phyloP scores from a whole-genome alignment of 306 rosid genomes.

The Cajanus cajan region DNA sequence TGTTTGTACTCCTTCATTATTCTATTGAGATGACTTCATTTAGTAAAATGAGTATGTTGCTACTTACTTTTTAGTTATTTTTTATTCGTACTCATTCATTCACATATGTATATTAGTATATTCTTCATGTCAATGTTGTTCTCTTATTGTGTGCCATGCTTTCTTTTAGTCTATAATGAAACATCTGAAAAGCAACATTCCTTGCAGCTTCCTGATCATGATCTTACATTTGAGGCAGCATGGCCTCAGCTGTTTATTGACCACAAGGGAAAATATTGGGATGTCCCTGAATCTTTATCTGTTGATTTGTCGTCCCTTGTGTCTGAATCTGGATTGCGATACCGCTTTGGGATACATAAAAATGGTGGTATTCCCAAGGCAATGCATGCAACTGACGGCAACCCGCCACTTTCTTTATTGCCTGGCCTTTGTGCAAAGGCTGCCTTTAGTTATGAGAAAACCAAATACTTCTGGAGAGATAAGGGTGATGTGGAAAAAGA shows the following conservation, averaged over 20 bases:
- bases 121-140: not conserved
- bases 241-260: slow-evolving; percentile 90
- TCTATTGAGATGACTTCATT: not conserved
- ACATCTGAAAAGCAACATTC: slow-evolving; percentile 19
- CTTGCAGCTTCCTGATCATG: slow-evolving; percentile 77
- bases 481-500: slow-evolving; percentile 26
- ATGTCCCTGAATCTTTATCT: slow-evolving; percentile 76
- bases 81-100: not conserved
- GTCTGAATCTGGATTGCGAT: slow-evolving; percentile 68
- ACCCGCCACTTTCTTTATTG: slow-evolving; percentile 51
- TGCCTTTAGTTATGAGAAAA: slow-evolving; percentile 66
- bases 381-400: slow-evolving; percentile 41
- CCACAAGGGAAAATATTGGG: slow-evolving; percentile 90
- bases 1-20: not conserved
- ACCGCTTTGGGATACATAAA: slow-evolving; percentile 74
- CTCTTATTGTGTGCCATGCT: not conserved
- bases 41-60: not conserved
- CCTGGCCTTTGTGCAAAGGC: slow-evolving; percentile 88
- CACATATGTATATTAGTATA: not conserved
- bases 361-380: slow-evolving; percentile 65
- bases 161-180: not conserved
- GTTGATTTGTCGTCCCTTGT: slow-evolving; percentile 66
- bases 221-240: slow-evolving; percentile 78
- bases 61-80: not conserved
- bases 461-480: slow-evolving; percentile 64